A percentile compares a stretch with the other conserved stretches of the same genome.
Conservation (phyloP, 1,284 basidiomycete species). For the Kalmanozyma brasiliensis region DNA sequence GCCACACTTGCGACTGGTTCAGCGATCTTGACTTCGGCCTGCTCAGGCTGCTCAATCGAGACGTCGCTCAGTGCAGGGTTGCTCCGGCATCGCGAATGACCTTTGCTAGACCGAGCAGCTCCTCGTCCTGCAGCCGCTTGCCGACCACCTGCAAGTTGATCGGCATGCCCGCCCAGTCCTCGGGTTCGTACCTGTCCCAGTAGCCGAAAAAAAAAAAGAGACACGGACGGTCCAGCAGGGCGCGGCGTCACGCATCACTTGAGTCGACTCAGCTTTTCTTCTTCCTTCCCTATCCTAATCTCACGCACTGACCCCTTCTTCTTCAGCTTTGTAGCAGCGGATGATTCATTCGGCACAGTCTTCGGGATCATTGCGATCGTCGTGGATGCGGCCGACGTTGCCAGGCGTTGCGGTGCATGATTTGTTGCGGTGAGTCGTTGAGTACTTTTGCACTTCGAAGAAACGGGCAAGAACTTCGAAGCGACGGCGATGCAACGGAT, state of each 20-base stretch:
- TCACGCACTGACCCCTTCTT: no score
- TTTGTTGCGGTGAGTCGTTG: slow-evolving; percentile 70
- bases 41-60: no score
- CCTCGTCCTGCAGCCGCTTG: slow-evolving; percentile 78
- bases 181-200: slow-evolving; percentile 38
- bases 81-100: slow-evolving; percentile 46
- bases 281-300: no score
- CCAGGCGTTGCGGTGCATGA: slow-evolving; percentile 17
- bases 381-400: slow-evolving; percentile 22
- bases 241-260: no score
- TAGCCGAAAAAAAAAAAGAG: no score
- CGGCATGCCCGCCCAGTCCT: slow-evolving; percentile 74
- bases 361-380: no score
- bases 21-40: no score
- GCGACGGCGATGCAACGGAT: slow-evolving; percentile 31
- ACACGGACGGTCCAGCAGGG: no score
- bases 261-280: no score
- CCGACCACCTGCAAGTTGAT: slow-evolving; percentile 77
- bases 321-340: no score
- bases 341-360: no score
- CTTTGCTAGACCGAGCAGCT: slow-evolving; percentile 71
- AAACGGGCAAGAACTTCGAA: slow-evolving; percentile 72
- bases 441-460: slow-evolving; percentile 70
- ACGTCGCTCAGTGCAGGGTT: slow-evolving; percentile 20
- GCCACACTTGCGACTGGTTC: no score